Percentiles rank a stretch among this genome's conserved stretches.
Evolutionary conservation across 2,329 filamentous ascomycete genomes (phyloP).

Genomic region (Penicillium sclerotigenum): DNA sequence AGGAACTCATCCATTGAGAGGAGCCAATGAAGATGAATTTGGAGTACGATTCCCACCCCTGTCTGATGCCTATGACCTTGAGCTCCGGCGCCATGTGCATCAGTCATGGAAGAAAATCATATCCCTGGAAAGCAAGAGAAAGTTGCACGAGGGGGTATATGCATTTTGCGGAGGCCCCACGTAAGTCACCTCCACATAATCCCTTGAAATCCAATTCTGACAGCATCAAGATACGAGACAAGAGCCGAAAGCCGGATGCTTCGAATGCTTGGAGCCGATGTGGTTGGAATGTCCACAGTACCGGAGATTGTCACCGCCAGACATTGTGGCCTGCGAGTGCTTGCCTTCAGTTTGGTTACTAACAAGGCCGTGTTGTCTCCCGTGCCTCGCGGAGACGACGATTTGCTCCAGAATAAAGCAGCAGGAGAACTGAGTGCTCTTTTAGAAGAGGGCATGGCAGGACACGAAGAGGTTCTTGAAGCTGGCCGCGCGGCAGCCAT

Average conservation of each 20-base stretch:
- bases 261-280: conserved; percentile 59
- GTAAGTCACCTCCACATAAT: conserved; percentile 37
- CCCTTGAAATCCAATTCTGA: conserved; percentile 12
- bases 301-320: conserved; percentile 66
- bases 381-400: conserved; percentile 57
- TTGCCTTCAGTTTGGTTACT: conserved; percentile 65
- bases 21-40: conserved; percentile 61
- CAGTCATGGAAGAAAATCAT: conserved; percentile 54
- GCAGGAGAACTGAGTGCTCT: conserved; percentile 53
- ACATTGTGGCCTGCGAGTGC: conserved; percentile 60
- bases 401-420: conserved; percentile 50
- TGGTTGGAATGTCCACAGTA: conserved; percentile 70
- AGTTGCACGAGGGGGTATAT: conserved; percentile 63
- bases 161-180: conserved; percentile 62
- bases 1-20: conserved; percentile 59
- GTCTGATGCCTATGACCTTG: conserved; percentile 64
- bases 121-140: conserved; percentile 47
- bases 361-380: conserved; percentile 61
- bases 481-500: conserved; percentile 58
- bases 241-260: conserved; percentile 64
- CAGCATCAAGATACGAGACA: conserved; percentile 56
- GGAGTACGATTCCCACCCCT: conserved; percentile 62
- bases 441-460: conserved; percentile 59
- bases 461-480: conserved; percentile 64
- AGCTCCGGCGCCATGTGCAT: conserved; percentile 57